These are phyloP conservation scores for Neonectria faginata DNA, from an alignment of 2,329 filamentous ascomycete genomes.

Conservation along the genomic window DNA sequence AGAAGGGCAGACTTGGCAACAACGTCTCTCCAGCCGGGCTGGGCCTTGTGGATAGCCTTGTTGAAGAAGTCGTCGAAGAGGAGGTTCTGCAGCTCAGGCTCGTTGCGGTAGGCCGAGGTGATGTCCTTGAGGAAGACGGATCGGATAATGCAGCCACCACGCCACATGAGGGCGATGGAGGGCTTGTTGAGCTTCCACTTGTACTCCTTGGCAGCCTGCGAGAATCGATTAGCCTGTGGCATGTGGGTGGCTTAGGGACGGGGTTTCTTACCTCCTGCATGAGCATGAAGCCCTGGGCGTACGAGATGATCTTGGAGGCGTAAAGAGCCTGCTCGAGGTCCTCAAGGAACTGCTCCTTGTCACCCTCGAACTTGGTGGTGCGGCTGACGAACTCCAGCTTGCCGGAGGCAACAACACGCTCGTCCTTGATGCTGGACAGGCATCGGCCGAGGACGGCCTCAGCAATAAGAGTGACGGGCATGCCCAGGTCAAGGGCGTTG, in stretches of 20 bases:
- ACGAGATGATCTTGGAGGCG: slow-evolving; percentile 99
- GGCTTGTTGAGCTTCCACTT: slow-evolving; percentile 99
- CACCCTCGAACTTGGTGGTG: slow-evolving; percentile 82
- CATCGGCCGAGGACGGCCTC: slow-evolving; percentile 97
- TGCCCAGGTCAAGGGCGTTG: slow-evolving; percentile 97
- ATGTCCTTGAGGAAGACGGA: slow-evolving; percentile 99
- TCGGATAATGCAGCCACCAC: slow-evolving; percentile 99
- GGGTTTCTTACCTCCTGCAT: slow-evolving; percentile 86
- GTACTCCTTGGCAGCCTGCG: slow-evolving; percentile 92
- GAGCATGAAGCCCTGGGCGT: slow-evolving; percentile 99
- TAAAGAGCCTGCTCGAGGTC: slow-evolving; percentile 99
- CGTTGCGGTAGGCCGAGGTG: slow-evolving; percentile 93
- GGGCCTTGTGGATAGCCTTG: slow-evolving; percentile 97
- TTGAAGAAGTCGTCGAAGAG: slow-evolving; percentile 99
- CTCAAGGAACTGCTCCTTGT: slow-evolving; percentile 93
- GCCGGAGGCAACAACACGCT: slow-evolving; percentile 85
- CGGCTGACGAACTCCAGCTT: slow-evolving; percentile 82
- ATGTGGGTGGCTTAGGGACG: background rate
- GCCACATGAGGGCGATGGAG: slow-evolving; percentile 99
- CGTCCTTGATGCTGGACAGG: slow-evolving; percentile 91
- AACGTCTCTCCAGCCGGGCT: slow-evolving; percentile 91
- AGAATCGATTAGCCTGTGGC: slow-evolving; percentile 15
- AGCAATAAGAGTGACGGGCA: slow-evolving; percentile 97
- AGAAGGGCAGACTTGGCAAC: slow-evolving; percentile 92
- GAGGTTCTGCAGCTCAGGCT: slow-evolving; percentile 96